A percentile compares a stretch with the other conserved stretches of the same genome.
These are phyloP conservation scores for Metrosideros polymorpha DNA, from an alignment of 441 rosid species.

Conservation along the genomic window DNA sequence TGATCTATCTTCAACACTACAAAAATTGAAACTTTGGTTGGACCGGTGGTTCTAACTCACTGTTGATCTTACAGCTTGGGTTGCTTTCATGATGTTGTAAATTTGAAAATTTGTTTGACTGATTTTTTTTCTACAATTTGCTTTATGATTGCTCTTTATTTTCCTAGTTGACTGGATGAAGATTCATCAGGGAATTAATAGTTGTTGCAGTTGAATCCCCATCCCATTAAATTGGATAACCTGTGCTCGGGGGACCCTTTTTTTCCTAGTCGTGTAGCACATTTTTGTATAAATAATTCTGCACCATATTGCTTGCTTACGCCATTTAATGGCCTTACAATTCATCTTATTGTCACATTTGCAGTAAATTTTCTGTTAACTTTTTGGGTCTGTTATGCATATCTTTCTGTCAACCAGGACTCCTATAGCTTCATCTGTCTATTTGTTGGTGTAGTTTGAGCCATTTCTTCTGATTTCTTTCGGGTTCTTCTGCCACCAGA, in stretches of 20 bases:
- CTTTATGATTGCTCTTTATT: background rate
- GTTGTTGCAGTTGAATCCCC: background rate
- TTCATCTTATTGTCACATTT: background rate
- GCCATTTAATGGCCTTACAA: background rate
- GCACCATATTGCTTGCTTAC: background rate
- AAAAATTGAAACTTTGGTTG: background rate
- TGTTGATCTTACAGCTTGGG: background rate
- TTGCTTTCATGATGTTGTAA: background rate
- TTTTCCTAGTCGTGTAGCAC: background rate
- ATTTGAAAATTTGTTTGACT: background rate
- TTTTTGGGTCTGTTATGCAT: background rate
- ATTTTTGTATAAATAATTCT: background rate
- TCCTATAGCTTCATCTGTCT: background rate
- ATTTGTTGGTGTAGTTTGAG: background rate
- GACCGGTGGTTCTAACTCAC: background rate
- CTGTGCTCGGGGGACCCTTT: background rate
- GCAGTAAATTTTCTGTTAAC: background rate
- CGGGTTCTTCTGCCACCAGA: slow-evolving; percentile 41
- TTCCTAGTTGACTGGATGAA: background rate
- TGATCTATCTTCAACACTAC: background rate
- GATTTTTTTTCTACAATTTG: background rate
- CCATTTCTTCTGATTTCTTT: slow-evolving; percentile 17
- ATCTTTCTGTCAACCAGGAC: background rate
- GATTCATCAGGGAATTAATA: background rate
- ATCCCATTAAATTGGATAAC: background rate